Conservation (phyloP, 805 yeast genomes). For the Metschnikowia cerradonensis region DNA sequence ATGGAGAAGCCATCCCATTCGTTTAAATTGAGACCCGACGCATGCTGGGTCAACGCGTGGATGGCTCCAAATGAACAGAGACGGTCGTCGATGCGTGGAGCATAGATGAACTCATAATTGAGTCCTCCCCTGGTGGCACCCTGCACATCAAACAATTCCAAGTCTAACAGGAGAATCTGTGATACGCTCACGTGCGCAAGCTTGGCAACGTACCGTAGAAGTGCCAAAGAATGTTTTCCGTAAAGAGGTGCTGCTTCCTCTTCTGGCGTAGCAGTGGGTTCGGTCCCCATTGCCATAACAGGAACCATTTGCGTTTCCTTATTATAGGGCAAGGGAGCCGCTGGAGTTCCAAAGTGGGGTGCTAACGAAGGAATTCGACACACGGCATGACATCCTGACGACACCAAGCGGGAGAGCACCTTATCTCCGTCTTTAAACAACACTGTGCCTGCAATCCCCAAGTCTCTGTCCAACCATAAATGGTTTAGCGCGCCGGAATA, state of each 20-base stretch:
- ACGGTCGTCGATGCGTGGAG: conserved; percentile 41
- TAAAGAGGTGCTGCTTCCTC: conserved; percentile 26
- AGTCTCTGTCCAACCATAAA: conserved; percentile 40
- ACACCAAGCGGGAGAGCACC: conserved; percentile 24
- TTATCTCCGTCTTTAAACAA: conserved; percentile 20
- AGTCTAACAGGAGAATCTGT: conserved; percentile 29
- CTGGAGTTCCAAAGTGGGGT: conserved; percentile 31
- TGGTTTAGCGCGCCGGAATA: conserved; percentile 35
- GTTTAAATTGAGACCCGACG: conserved; percentile 9
- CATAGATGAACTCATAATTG: conserved; percentile 32
- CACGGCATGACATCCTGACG: conserved; percentile 34
- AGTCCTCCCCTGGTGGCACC: conserved; percentile 36
- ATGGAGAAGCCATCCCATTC: conserved; percentile 27
- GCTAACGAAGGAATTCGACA: conserved; percentile 40
- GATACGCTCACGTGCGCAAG: conserved; percentile 21
- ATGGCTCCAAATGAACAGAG: conserved; percentile 38
- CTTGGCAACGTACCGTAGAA: conserved; percentile 30
- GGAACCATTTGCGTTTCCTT: conserved; percentile 39
- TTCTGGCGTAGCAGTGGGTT: conserved; percentile 22
- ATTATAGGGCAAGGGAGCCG: conserved; percentile 27
- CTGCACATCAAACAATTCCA: conserved; percentile 37
- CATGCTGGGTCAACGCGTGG: conserved; percentile 26
- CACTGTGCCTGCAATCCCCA: conserved; percentile 39
- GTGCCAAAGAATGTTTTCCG: conserved; percentile 28
- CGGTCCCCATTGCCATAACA: conserved; percentile 26